Base-by-base conservation (phyloP, 306 rosid genomes). In the Oxytropis ochrocephala region DNA sequence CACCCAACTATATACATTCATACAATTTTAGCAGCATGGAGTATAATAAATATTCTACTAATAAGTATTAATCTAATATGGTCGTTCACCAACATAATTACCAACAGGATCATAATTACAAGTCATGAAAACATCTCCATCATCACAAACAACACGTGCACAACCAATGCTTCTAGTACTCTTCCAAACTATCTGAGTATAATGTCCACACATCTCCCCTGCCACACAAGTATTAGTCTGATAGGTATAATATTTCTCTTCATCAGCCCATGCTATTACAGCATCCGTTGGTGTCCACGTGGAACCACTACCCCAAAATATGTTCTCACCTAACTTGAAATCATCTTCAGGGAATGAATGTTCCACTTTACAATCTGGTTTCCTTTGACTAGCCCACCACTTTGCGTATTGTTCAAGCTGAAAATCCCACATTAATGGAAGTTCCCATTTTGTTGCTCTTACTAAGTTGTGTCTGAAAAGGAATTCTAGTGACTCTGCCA, bases 131-230 rank as follows among this genome's bases (percentile, higher is more conserved):
- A 89, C 91, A 73, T 91, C 96, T 7, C 91, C 97, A 69, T 58
- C 77, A 17, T 87, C 91, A 8, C 97, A 91, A 4, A 85, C 87
- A 36, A 77, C 88, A 6, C 97, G 60, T 8, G 91, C 96, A 67
- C 97, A 91, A 3, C 94, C 97, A 41, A 91, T 58, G 29, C 89
- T 87, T 14, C 77, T 74, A 0, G 96, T 91, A 42, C 11, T 82
- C 67, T 81, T 79, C 97, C 97, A 91, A 73, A 91, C 97, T 0
- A 91, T 85, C 44, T 91, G 97, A 30, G 97, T 91, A 57, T 86
- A 91, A 68, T 91, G 97, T 5, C 97, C 97, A 44, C 97, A 91
- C 90, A 91, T 87, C 19, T 89, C 88, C 2, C 87, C 97, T 0
- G 60, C 71, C 21, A 59, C 86, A 53, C 97, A 91, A 0, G 74